Conservation (phyloP, 179 eudicot species). For the Beta lomatogona region DNA sequence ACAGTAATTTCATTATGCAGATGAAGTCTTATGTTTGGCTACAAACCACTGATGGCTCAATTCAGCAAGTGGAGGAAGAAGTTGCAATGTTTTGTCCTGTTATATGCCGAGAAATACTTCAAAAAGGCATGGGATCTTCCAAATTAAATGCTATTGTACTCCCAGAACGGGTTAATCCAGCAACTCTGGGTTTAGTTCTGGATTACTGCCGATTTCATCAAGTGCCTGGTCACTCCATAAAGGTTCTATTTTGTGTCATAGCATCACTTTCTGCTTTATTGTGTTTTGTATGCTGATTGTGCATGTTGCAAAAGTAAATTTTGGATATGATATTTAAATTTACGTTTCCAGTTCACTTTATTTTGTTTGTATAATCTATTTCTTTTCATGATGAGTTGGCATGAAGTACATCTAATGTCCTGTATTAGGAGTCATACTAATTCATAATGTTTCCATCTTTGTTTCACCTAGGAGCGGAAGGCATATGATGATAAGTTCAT, state of each 20-base stretch:
- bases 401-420: background rate
- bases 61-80: constrained; percentile 85
- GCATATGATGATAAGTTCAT: constrained; percentile 68
- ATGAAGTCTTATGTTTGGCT: constrained; percentile 85
- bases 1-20: constrained; percentile 28
- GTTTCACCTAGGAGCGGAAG: constrained; percentile 59
- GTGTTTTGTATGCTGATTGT: background rate
- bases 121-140: constrained; percentile 69
- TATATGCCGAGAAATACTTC: constrained; percentile 73
- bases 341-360: too few species aligned
- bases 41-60: constrained; percentile 75
- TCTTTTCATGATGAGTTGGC: too few species aligned
- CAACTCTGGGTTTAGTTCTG: constrained; percentile 57
- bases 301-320: background rate
- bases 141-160: constrained; percentile 71
- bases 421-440: background rate
- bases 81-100: constrained; percentile 85
- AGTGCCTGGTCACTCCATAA: constrained; percentile 72
- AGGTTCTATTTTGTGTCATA: constrained; percentile 37
- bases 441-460: background rate
- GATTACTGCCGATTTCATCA: constrained; percentile 86
- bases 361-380: background rate
- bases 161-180: constrained; percentile 73
- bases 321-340: background rate
- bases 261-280: background rate